These are phyloP conservation scores for Mortierella antarctica DNA, from an alignment of 192 early-diverging fungal genomes.

Conservation along the genomic window DNA sequence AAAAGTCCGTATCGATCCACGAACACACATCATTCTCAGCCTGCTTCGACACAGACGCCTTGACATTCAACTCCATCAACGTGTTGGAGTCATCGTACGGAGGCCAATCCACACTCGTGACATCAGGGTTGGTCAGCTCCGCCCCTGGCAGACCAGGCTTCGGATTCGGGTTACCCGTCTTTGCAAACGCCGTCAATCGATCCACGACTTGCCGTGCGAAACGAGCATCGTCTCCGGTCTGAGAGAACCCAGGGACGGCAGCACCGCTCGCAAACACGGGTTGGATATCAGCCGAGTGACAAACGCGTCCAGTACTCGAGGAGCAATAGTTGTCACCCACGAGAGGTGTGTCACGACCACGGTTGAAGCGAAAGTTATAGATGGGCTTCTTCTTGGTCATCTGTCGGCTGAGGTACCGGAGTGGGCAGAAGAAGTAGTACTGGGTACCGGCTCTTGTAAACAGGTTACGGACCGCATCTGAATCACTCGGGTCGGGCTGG, in stretches of 20 bases:
- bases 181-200: slow-evolving; percentile 52
- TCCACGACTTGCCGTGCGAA: slow-evolving; percentile 45
- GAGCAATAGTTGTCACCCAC: slow-evolving; percentile 23
- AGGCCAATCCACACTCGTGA: slow-evolving; percentile 12
- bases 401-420: slow-evolving; percentile 24
- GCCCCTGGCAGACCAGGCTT: slow-evolving; percentile 4
- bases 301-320: slow-evolving; percentile 28
- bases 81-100: slow-evolving; percentile 17
- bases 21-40: slow-evolving; percentile 20
- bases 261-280: slow-evolving; percentile 33
- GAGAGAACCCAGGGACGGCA: slow-evolving; percentile 16
- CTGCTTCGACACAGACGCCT: slow-evolving; percentile 19
- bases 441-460: slow-evolving; percentile 27
- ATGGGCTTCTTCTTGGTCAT: slow-evolving; percentile 22
- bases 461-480: slow-evolving; percentile 25
- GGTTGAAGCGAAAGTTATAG: slow-evolving; percentile 44
- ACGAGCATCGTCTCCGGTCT: slow-evolving; percentile 47
- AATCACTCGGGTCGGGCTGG: slow-evolving; percentile 14
- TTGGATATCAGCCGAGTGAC: slow-evolving; percentile 40
- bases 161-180: slow-evolving; percentile 51
- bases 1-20: slow-evolving; percentile 22
- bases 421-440: slow-evolving; percentile 43
- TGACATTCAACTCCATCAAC: slow-evolving; percentile 24
- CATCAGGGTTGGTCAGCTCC: slow-evolving; percentile 29
- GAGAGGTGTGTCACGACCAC: slow-evolving; percentile 28